Percentiles rank a stretch among this genome's conserved stretches.
phyloP scores from a whole-genome alignment of 306 rosid genomes.

The Malus sylvestris region DNA sequence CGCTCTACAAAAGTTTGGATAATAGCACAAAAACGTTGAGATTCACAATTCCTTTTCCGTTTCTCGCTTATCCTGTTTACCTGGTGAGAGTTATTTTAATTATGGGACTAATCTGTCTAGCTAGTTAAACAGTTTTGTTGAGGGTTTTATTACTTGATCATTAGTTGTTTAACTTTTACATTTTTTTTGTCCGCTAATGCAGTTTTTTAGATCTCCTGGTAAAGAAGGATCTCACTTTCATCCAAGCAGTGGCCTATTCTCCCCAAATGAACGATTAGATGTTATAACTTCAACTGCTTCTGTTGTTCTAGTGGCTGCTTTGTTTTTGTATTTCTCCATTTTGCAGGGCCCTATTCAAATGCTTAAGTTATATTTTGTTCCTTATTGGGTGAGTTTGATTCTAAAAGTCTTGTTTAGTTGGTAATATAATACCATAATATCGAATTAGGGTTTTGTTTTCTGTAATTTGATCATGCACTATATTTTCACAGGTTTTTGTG shows the following conservation, averaged over 20 bases:
- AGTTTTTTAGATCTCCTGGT: conserved; percentile 86
- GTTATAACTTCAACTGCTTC: conserved; percentile 59
- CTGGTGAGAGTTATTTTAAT: conserved; percentile 36
- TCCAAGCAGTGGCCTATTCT: conserved; percentile 61
- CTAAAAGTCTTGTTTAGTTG: background rate
- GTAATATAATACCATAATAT: no score
- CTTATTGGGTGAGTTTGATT: conserved; percentile 52
- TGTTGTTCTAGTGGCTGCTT: conserved; percentile 46
- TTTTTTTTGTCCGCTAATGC: conserved; percentile 1
- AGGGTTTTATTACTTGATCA: background rate
- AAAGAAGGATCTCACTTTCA: conserved; percentile 77
- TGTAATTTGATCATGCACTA: background rate
- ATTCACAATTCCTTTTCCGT: conserved; percentile 71
- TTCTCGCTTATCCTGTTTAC: conserved; percentile 69
- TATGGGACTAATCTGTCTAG: background rate
- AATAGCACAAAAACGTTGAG: conserved; percentile 39
- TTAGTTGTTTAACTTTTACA: background rate
- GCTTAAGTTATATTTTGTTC: conserved; percentile 58
- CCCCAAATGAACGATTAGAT: conserved; percentile 43
- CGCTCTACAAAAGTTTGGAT: conserved; percentile 43
- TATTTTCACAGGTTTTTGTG: conserved; percentile 39
- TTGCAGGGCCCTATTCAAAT: conserved; percentile 38
- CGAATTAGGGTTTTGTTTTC: background rate
- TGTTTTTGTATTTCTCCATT: conserved; percentile 34
- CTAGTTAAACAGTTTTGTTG: background rate